Conservation (phyloP, 1,139 yeast species). For the Blastobotrys indianensis region DNA sequence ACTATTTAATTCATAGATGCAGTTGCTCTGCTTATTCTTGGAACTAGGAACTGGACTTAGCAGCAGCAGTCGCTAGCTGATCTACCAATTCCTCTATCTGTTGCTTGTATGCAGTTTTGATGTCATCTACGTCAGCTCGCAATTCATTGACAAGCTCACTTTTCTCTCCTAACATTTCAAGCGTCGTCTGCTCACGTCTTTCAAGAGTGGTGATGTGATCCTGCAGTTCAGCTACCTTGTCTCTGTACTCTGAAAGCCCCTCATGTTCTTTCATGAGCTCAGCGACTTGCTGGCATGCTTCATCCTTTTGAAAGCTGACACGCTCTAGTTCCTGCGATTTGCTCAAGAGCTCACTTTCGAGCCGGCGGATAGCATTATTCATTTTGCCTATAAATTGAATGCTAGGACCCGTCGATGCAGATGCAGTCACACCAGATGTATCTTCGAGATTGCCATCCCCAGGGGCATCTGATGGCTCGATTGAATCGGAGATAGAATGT, state of each 20-base stretch:
- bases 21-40: background rate
- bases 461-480: conserved; percentile 8
- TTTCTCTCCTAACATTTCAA: conserved; percentile 81
- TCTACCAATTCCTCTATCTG: conserved; percentile 86
- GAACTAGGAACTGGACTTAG: background rate
- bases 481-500: background rate
- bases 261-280: conserved; percentile 52
- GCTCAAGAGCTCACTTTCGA: conserved; percentile 71
- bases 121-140: conserved; percentile 79
- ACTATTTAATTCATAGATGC: background rate
- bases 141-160: conserved; percentile 82
- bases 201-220: conserved; percentile 35
- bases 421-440: conserved; percentile 3
- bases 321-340: conserved; percentile 57
- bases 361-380: conserved; percentile 66
- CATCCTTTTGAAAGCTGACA: conserved; percentile 53
- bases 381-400: conserved; percentile 62
- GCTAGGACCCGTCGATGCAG: conserved; percentile 6
- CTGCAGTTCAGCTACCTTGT: conserved; percentile 39
- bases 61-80: conserved; percentile 36
- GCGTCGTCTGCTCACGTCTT: conserved; percentile 48
- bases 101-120: conserved; percentile 71
- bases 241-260: conserved; percentile 37
- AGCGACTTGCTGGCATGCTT: conserved; percentile 61
- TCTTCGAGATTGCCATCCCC: conserved; percentile 1